Evolutionary conservation across 2,329 filamentous ascomycete species (phyloP), one percentile per base, ranked within the genome.

Genomic region (Fusarium albidum): DNA sequence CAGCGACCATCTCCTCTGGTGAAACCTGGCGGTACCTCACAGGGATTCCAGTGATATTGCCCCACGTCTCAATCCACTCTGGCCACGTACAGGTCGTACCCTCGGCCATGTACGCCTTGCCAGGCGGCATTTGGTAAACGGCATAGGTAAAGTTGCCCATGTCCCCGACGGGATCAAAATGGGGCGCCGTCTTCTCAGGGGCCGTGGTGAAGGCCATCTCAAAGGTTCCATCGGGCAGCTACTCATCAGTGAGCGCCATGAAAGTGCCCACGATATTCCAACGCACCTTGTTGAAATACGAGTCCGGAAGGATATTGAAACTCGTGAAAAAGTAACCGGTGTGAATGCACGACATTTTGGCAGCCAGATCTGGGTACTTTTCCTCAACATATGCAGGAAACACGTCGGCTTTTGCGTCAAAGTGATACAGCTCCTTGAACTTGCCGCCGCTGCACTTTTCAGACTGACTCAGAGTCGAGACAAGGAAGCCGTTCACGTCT

Each of bases 311-410:
- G 27, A 82, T 74, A 3, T 71, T 71, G 65, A 79, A 79, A 57
- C 79, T 82, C 0, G 73, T 77, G 34, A 66, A 79, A 48, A 81
- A 81, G 59, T 64, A 81, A 0, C 79, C 79, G 0, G 78, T 82
- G 9, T 82, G 78, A 17, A 82, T 75, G 65, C 75, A 81, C 6
- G 76, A 79, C 74, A 79, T 79, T 68, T 82, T 83, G 44, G 66
- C 68, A 7, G 77, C 77, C 27, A 84, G 64, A 5, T 59, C 63
- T 0, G 78, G 77, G 55, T 81, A 73, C 5, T 64, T 75, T 3
- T 71, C 71, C 9, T 69, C 56, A 4, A 81, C 77, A 34, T 82
- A 81, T 11, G 67, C 44, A 0, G 78, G 79, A 25, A 80, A 81
- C 13, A 80, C 65, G 37, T 81, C 79, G 2, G 81, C 81, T 67